Conservation (phyloP, 176 grass and related monocot genomes). For the Typha latifolia region DNA sequence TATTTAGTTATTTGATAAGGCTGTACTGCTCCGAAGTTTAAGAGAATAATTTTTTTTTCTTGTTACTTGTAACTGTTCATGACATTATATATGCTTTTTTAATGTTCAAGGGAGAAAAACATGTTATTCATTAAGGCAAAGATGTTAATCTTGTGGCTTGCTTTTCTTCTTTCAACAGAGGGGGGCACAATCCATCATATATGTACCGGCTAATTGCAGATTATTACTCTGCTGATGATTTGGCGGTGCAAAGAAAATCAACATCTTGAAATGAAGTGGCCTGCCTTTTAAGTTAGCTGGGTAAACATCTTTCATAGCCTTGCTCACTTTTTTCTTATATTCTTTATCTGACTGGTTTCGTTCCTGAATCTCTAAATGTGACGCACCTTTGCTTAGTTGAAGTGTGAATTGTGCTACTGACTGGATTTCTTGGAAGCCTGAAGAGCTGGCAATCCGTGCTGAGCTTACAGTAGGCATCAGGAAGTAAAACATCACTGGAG, state of each 20-base stretch:
- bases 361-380: slow-evolving; percentile 7
- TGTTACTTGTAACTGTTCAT: too few relatives aligned
- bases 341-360: slow-evolving; percentile 5
- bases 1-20: too few relatives aligned
- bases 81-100: neutral
- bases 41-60: too few relatives aligned
- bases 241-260: slow-evolving; percentile 44
- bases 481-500: neutral
- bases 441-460: neutral
- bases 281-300: neutral
- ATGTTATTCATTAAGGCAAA: neutral
- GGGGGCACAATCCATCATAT: slow-evolving; percentile 89
- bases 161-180: slow-evolving; percentile 40
- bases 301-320: neutral
- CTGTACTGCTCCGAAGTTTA: too few relatives aligned
- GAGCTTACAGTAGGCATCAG: neutral
- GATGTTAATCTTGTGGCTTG: neutral
- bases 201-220: slow-evolving; percentile 91
- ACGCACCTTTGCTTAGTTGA: neutral
- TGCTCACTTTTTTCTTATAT: neutral
- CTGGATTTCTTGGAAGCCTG: neutral
- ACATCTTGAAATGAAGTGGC: slow-evolving; percentile 32
- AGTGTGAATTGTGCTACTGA: neutral
- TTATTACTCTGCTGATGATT: slow-evolving; percentile 94
- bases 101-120: neutral